A percentile compares a stretch with the other conserved stretches of the same genome.
Conservation (phyloP, 176 grass and related monocot genomes). For the Raddia distichophylla region DNA sequence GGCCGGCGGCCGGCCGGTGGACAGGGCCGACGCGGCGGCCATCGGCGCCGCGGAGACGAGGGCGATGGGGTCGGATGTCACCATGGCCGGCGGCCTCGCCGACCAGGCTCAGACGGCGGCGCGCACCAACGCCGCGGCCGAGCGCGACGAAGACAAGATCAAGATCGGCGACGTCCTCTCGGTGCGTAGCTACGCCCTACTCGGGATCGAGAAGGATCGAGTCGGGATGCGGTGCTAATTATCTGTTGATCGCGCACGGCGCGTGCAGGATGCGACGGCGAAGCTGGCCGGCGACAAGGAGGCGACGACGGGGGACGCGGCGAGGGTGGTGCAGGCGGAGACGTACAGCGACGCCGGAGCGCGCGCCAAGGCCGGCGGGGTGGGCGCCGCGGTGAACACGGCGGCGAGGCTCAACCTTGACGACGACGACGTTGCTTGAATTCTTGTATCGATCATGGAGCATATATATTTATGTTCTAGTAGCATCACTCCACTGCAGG, state of each 20-base stretch:
- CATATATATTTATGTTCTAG: neutral
- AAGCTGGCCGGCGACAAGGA: slow-evolving; percentile 58
- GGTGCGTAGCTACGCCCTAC: slow-evolving; percentile 16
- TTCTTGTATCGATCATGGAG: no score
- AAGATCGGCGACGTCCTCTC: slow-evolving; percentile 61
- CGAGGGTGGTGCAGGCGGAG: slow-evolving; percentile 54
- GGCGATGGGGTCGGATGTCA: slow-evolving; percentile 27
- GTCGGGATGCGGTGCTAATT: no score
- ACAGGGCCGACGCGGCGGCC: slow-evolving; percentile 61
- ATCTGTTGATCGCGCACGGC: no score
- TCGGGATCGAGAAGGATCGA: no score
- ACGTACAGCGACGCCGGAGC: slow-evolving; percentile 47
- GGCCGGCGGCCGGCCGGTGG: slow-evolving; percentile 45
- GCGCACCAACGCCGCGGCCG: slow-evolving; percentile 40
- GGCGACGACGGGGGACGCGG: slow-evolving; percentile 49
- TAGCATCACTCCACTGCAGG: neutral
- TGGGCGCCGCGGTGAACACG: slow-evolving; percentile 46
- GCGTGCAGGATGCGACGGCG: slow-evolving; percentile 46
- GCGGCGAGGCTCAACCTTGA: slow-evolving; percentile 70
- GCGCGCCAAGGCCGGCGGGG: slow-evolving; percentile 42
- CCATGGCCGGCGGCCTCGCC: slow-evolving; percentile 49
- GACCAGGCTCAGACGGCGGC: slow-evolving; percentile 54
- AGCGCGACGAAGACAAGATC: slow-evolving; percentile 57
- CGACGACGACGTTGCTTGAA: slow-evolving; percentile 18
- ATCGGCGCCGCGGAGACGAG: slow-evolving; percentile 64